These are phyloP conservation scores for Cladophialophora carrionii DNA, from an alignment of 2,329 filamentous ascomycete species.

Conservation along the genomic window DNA sequence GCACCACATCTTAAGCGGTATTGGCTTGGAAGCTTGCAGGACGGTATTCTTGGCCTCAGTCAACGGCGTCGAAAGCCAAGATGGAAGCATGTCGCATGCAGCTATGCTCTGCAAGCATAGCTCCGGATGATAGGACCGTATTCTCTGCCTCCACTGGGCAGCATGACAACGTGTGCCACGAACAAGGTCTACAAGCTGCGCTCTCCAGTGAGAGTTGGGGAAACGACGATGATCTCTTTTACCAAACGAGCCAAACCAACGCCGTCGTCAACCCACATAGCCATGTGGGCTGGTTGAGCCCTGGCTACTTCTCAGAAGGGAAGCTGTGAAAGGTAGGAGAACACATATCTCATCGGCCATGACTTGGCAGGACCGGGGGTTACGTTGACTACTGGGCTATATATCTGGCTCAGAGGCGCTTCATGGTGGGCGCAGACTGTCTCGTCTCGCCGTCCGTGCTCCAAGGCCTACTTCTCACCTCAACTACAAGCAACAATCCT, in stretches of 20 bases:
- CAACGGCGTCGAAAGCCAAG: neutral
- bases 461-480: neutral
- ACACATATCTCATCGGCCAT: neutral
- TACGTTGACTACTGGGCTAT: neutral
- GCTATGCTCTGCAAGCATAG: neutral
- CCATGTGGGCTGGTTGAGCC: neutral
- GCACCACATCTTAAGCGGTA: neutral
- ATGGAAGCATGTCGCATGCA: neutral
- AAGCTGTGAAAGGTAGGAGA: neutral
- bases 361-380: neutral
- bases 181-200: neutral
- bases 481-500: neutral
- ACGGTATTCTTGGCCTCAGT: neutral
- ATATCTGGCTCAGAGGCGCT: neutral
- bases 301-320: neutral
- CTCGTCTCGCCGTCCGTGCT: neutral
- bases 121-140: neutral
- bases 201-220: neutral
- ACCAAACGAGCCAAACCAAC: neutral
- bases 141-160: neutral
- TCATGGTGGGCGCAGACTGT: too few relatives aligned
- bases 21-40: neutral
- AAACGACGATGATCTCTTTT: neutral
- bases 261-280: neutral
- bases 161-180: neutral